Percentiles rank a stretch among this genome's conserved stretches.
These are phyloP conservation scores for Cladosporium sp. DNA, from an alignment of 2,329 filamentous ascomycete genomes.

Conservation along the genomic window DNA sequence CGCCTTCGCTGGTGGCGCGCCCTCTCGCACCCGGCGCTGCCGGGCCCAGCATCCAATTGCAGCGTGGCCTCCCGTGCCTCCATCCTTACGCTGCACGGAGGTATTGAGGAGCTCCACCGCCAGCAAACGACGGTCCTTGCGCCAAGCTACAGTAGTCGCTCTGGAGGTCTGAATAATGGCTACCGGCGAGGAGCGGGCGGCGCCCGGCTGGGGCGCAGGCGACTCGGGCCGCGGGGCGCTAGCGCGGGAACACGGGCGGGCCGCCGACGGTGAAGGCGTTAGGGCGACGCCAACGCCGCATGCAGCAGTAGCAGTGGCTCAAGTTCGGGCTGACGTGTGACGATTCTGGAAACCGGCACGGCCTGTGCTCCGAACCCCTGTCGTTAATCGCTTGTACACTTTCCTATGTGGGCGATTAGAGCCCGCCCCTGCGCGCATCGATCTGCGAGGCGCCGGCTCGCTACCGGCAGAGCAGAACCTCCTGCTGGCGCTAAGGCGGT, in stretches of 20 bases:
- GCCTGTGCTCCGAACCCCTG: neutral
- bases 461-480: neutral
- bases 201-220: no score
- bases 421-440: neutral
- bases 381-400: neutral
- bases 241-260: no score
- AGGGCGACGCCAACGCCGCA: no score
- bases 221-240: no score
- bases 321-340: neutral
- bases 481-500: no score
- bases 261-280: no score
- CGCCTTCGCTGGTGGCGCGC: neutral
- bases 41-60: constrained; percentile 2
- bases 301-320: neutral
- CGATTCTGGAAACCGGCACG: neutral
- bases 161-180: no score
- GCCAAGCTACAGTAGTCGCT: no score
- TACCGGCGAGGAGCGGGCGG: no score
- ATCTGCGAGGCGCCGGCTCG: neutral
- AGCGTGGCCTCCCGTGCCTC: neutral
- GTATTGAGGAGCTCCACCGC: neutral
- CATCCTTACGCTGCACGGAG: neutral
- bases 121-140: neutral
- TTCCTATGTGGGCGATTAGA: neutral
- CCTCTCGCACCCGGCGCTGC: neutral